Evolutionary conservation across 2,329 filamentous ascomycete genomes (phyloP).

Genomic region (Claviceps maximensis): DNA sequence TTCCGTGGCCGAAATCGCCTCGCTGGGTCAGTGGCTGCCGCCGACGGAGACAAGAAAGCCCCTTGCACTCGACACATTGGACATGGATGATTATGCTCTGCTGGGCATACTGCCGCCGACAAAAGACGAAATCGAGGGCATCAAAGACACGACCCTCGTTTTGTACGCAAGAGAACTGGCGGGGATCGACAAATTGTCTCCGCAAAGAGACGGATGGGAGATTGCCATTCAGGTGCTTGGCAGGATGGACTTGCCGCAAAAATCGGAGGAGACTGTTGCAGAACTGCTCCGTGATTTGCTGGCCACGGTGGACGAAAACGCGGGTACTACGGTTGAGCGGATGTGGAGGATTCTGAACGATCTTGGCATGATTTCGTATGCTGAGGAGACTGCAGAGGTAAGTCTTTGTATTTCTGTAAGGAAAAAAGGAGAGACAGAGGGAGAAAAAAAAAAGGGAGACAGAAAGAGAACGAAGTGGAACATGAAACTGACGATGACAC

Average conservation of each 20-base stretch:
- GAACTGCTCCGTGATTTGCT: conserved; percentile 58
- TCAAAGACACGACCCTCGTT: conserved; percentile 67
- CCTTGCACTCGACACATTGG: conserved; percentile 51
- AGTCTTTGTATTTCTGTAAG: conserved; percentile 15
- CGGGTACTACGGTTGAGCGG: conserved; percentile 62
- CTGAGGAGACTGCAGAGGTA: conserved; percentile 73
- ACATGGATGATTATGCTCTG: conserved; percentile 74
- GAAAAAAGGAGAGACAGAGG: neutral
- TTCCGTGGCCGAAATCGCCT: conserved; percentile 70
- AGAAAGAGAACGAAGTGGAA: neutral
- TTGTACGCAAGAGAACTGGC: conserved; percentile 61
- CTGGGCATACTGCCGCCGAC: conserved; percentile 52
- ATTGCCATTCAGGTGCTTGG: conserved; percentile 72
- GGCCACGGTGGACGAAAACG: conserved; percentile 47
- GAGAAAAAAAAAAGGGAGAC: neutral
- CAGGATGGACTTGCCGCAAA: conserved; percentile 59
- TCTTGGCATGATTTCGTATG: conserved; percentile 66
- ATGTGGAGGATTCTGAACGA: conserved; percentile 66
- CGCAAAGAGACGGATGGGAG: conserved; percentile 67
- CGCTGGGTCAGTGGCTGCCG: conserved; percentile 72
- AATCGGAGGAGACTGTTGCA: conserved; percentile 60
- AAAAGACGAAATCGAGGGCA: conserved; percentile 47
- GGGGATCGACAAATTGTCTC: conserved; percentile 35
- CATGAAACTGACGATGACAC: conserved; percentile 13
- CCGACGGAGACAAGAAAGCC: conserved; percentile 24